Evolutionary conservation across 2,329 filamentous ascomycete genomes (phyloP).

Genomic region (Emergomyces orientalis): DNA sequence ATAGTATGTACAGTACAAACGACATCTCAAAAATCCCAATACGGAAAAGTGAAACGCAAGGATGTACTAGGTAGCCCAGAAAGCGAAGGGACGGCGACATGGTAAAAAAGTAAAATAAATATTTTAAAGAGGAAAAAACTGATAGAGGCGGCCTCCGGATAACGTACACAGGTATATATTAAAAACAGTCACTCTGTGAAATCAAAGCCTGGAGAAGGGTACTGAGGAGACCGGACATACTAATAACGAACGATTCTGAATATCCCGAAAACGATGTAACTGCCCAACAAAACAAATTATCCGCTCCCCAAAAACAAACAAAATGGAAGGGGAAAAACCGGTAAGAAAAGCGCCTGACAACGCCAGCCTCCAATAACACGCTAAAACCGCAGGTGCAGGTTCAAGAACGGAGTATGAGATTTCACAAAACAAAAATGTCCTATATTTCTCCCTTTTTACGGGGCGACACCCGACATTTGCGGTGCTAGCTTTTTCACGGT

Average conservation of each 20-base stretch:
- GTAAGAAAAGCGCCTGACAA: neutral
- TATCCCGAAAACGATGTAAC: neutral
- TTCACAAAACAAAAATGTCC: neutral
- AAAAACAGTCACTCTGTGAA: neutral
- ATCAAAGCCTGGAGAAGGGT: neutral
- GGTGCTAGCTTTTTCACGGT: conserved; percentile 37
- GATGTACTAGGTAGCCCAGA: neutral
- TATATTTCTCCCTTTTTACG: neutral
- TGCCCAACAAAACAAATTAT: neutral
- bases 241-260: neutral
- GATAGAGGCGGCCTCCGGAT: neutral
- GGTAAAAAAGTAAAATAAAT: neutral
- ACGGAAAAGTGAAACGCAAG: neutral
- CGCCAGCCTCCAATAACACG: neutral
- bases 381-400: neutral
- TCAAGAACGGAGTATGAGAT: neutral
- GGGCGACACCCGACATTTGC: conserved; percentile 26
- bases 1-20: too few relatives aligned
- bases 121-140: neutral
- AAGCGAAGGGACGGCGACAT: too few relatives aligned
- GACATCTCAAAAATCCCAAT: neutral
- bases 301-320: neutral
- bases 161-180: neutral
- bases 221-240: neutral
- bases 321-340: neutral